Evolutionary conservation across 2,329 filamentous ascomycete genomes (phyloP).

Genomic region (Trichophyton verrucosum): DNA sequence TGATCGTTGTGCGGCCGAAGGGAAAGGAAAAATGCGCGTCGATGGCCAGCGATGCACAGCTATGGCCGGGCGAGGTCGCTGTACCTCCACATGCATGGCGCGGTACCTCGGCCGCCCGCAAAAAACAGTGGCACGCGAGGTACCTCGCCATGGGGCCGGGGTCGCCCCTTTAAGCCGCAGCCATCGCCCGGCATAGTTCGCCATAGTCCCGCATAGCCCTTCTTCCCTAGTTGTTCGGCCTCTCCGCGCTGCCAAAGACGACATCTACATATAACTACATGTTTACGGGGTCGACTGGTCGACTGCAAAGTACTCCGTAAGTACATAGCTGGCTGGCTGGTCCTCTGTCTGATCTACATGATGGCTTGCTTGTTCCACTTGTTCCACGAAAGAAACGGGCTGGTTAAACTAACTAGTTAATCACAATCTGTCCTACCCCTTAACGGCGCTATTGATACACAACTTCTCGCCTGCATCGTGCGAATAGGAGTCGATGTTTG

Average conservation of each 20-base stretch:
- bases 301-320: background rate
- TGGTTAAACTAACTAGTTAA: background rate
- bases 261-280: background rate
- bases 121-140: background rate
- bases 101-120: background rate
- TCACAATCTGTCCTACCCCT: background rate
- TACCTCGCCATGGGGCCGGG: background rate
- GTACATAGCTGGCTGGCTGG: background rate
- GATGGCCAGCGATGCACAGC: background rate
- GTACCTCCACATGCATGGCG: background rate
- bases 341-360: background rate
- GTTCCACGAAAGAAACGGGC: background rate
- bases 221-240: background rate
- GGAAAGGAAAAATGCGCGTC: background rate
- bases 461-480: background rate
- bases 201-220: background rate
- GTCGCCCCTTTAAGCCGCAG: background rate
- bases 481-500: background rate
- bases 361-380: background rate
- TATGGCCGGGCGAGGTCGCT: background rate
- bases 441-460: constrained; percentile 3
- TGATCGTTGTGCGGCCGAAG: no score
- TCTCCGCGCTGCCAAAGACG: background rate
- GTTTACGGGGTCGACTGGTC: background rate
- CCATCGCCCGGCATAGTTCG: background rate